phyloP scores from a whole-genome alignment of 306 rosid genomes.

The Lathyrus tuberosus region DNA sequence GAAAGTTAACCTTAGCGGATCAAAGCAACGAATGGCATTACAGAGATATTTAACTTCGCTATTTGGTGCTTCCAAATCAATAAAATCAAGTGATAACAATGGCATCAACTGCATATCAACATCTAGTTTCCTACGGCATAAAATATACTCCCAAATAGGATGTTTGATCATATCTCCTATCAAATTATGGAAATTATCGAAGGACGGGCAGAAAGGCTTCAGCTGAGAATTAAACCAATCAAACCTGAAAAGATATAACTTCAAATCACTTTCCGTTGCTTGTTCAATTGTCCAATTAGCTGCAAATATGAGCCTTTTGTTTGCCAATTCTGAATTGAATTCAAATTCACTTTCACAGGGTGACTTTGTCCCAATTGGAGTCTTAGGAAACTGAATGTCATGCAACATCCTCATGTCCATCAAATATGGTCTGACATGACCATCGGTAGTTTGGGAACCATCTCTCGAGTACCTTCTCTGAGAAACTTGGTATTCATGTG shows the following conservation, averaged over 20 bases:
- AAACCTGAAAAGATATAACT: constrained; percentile 68
- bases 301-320: constrained; percentile 71
- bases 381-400: constrained; percentile 55
- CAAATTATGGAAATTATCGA: constrained; percentile 44
- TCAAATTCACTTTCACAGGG: constrained; percentile 32
- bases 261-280: constrained; percentile 65
- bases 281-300: constrained; percentile 88
- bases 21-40: constrained; percentile 65
- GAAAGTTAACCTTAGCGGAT: constrained; percentile 56
- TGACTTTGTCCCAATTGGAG: constrained; percentile 38
- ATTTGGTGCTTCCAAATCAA: constrained; percentile 48
- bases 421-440: constrained; percentile 37
- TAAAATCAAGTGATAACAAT: constrained; percentile 60
- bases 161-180: constrained; percentile 57
- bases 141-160: constrained; percentile 70
- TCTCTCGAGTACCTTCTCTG: constrained; percentile 35
- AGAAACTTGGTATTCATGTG: constrained; percentile 49
- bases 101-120: constrained; percentile 55
- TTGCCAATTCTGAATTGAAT: constrained; percentile 47
- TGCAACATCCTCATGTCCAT: constrained; percentile 47
- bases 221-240: constrained; percentile 60
- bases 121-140: constrained; percentile 39
- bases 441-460: constrained; percentile 32
- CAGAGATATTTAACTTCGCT: constrained; percentile 41
- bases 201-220: constrained; percentile 64